Base-by-base conservation (phyloP, 305 asterid genomes). In the Petunia hybrid region DNA sequence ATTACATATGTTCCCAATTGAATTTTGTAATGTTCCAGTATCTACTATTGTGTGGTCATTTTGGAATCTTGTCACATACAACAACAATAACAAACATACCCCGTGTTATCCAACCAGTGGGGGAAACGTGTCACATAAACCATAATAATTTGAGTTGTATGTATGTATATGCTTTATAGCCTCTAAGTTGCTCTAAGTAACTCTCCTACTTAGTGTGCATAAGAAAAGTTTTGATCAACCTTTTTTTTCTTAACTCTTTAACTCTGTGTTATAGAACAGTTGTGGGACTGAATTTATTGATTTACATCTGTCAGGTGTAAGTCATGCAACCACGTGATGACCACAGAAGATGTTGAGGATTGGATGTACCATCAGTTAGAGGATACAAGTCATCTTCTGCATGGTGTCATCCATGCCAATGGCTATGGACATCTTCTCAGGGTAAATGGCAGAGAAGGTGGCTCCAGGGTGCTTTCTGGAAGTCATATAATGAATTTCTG, bases 401-500 rank as follows among this genome's bases (percentile, higher is more conserved):
- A 95, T 48, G 99, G 93, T 16, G 98, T 95, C 61, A 36, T 95
- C 81, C 99, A 95, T 80, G 82, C 97, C 1, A 95, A 95, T 79
- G 99, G 99, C 63, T 90, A 88, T 71, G 99, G 98, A 6, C 98
- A 95, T 85, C 97, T 95, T 84, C 97, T 95, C 67, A 87, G 99
- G 82, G 97, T 95, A 81, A 94, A 95, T 74, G 99, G 99, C 76
- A 92, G 97, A 85, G 99, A 95, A 87, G 97, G 98, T 86, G 99
- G 99, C 59, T 95, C 99, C 74, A 84, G 86, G 88, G 64, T 94
- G 75, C 97, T 95, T 46, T 91, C 97, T 4, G 99, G 99, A 55
- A 85, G 89, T 56, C 89, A 85, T 38, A 92, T 95, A 53, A 91
- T 94, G 97, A 87, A 89, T 86, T 95, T 95, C 80, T 95, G 99